phyloP scores from a whole-genome alignment of 73 alveolate genomes.

The Paramecium bursaria region DNA sequence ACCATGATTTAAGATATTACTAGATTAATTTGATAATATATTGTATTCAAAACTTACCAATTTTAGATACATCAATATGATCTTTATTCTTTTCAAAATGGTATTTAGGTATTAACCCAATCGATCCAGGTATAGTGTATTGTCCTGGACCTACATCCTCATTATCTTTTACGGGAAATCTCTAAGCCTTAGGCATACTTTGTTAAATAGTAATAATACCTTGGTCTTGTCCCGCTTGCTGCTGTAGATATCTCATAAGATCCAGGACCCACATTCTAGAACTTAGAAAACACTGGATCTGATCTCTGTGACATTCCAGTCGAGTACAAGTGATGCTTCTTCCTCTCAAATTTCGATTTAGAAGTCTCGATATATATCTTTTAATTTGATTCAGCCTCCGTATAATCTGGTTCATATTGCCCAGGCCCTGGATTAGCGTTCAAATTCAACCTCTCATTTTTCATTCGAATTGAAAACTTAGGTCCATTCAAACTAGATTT shows the following conservation, averaged over 20 bases:
- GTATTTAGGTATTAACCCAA: constrained; percentile 53
- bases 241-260: background rate
- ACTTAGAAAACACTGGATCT: constrained; percentile 55
- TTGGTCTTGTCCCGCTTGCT: constrained; percentile 9
- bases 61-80: background rate
- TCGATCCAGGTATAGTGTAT: constrained; percentile 21
- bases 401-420: constrained; percentile 44
- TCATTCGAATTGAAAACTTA: constrained; percentile 36
- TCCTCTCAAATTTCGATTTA: background rate
- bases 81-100: constrained; percentile 34
- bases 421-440: constrained; percentile 48
- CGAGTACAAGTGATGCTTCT: too few relatives aligned
- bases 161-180: constrained; percentile 27
- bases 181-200: constrained; percentile 43
- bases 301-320: too few relatives aligned
- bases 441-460: background rate
- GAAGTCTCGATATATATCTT: too few relatives aligned
- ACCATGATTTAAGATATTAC: constrained; percentile 38
- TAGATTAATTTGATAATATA: constrained; percentile 6
- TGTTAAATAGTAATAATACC: constrained; percentile 1
- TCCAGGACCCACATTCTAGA: constrained; percentile 51
- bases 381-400: background rate
- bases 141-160: constrained; percentile 54
- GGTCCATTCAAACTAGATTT: constrained; percentile 54
- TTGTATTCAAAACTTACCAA: background rate